Conservation (phyloP, 805 yeast genomes). For the Zygosaccharomyces lentus region DNA sequence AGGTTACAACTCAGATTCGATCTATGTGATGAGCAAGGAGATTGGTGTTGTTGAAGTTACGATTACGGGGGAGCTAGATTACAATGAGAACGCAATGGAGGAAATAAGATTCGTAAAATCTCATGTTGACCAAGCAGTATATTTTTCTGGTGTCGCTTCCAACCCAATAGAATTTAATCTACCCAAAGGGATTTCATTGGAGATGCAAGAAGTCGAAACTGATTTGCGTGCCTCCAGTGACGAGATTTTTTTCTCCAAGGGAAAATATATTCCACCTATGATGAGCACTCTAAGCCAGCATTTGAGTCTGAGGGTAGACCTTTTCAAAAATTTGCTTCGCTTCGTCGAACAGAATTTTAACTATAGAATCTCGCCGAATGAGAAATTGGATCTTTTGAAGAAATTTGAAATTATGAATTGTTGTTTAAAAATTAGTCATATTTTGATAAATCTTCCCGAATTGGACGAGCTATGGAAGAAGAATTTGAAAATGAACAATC, state of each 20-base stretch:
- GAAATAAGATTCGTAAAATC: slow-evolving; percentile 49
- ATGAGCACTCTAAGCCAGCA: slow-evolving; percentile 49
- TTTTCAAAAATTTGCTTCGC: slow-evolving; percentile 42
- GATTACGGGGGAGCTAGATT: slow-evolving; percentile 30
- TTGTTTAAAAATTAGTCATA: slow-evolving; percentile 43
- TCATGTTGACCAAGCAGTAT: slow-evolving; percentile 78
- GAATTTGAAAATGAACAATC: slow-evolving; percentile 8
- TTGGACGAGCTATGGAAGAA: slow-evolving; percentile 14
- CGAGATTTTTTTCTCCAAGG: slow-evolving; percentile 55
- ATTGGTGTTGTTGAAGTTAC: slow-evolving; percentile 64
- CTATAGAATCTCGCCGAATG: slow-evolving; percentile 32
- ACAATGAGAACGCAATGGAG: slow-evolving; percentile 22
- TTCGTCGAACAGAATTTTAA: slow-evolving; percentile 47
- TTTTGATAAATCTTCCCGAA: slow-evolving; percentile 8
- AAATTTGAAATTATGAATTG: slow-evolving; percentile 45
- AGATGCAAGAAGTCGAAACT: slow-evolving; percentile 41
- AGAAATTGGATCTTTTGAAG: slow-evolving; percentile 40
- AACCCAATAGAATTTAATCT: slow-evolving; percentile 50
- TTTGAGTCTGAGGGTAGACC: slow-evolving; percentile 45
- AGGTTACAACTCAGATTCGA: slow-evolving; percentile 50
- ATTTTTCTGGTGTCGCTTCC: slow-evolving; percentile 46
- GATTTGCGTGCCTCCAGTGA: slow-evolving; percentile 49
- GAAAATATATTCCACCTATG: slow-evolving; percentile 53
- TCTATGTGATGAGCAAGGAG: slow-evolving; percentile 46
- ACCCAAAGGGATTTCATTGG: slow-evolving; percentile 43